A percentile compares a stretch with the other conserved stretches of the same genome.
phyloP scores from a whole-genome alignment of 345 rosid species.

The Citrus sp. region DNA sequence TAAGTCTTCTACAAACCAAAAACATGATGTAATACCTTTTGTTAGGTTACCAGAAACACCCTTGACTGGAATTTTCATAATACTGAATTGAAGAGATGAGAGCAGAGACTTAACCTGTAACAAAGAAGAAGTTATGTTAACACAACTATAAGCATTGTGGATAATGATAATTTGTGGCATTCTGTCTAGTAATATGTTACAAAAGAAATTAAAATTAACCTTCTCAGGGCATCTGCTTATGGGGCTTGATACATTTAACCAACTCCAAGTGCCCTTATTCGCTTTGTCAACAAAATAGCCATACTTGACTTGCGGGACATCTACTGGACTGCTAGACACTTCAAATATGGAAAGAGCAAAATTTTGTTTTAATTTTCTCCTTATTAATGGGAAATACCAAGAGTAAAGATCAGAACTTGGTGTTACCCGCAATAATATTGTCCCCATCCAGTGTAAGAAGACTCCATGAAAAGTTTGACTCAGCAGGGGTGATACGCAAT shows the following conservation, averaged over 20 bases:
- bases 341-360: conserved; percentile 16
- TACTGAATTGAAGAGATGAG: conserved; percentile 51
- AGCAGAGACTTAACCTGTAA: conserved; percentile 58
- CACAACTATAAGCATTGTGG: conserved; percentile 2
- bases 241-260: conserved; percentile 66
- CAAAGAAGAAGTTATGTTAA: neutral
- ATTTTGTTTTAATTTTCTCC: conserved; percentile 2
- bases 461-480: conserved; percentile 66
- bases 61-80: conserved; percentile 66
- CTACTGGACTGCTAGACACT: conserved; percentile 87
- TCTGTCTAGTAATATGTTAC: neutral
- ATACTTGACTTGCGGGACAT: conserved; percentile 70
- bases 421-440: conserved; percentile 74
- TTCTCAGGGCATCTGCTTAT: conserved; percentile 56
- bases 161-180: neutral
- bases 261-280: conserved; percentile 50
- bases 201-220: conserved; percentile 31
- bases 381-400: neutral
- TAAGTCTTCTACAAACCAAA: neutral
- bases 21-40: conserved; percentile 39
- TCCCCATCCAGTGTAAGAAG: conserved; percentile 70
- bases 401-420: conserved; percentile 8
- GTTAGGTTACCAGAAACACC: conserved; percentile 49
- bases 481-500: conserved; percentile 60
- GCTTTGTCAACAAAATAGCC: conserved; percentile 48